phyloP scores from a whole-genome alignment of 495 filamentous ascomycete species.

The Neurospora sp. region DNA sequence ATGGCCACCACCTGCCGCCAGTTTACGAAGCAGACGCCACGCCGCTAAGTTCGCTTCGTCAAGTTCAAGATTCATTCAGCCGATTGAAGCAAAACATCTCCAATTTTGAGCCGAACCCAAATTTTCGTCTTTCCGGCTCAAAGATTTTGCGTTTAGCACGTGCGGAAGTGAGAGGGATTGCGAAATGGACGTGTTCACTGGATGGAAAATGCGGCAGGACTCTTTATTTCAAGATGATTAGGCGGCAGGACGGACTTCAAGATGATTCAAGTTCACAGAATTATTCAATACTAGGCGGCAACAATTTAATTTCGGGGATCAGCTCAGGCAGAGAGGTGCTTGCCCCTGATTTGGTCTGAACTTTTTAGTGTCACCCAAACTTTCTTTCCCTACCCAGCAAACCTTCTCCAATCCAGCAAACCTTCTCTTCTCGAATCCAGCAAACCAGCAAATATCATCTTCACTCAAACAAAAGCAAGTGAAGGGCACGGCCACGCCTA shows the following conservation, averaged over 20 bases:
- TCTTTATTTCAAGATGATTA: neutral
- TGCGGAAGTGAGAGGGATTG: neutral
- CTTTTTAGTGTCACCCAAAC: neutral
- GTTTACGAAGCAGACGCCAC: neutral
- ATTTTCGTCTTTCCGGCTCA: neutral
- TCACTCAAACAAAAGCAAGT: too few species aligned
- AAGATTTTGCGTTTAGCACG: neutral
- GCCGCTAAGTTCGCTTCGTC: neutral
- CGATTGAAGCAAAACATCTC: neutral
- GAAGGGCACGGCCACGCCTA: neutral
- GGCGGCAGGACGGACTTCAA: neutral
- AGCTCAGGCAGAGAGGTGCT: neutral
- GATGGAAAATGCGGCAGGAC: neutral
- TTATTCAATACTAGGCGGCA: neutral
- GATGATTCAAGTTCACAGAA: neutral
- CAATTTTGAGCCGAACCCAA: neutral
- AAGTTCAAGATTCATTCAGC: neutral
- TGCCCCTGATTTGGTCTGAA: neutral
- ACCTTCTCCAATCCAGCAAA: neutral
- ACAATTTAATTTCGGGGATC: neutral
- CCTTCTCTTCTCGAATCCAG: neutral
- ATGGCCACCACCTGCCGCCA: neutral
- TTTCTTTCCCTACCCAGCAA: neutral
- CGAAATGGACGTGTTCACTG: neutral
- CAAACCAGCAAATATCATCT: neutral